Base-by-base conservation (phyloP, 139 green algal genomes). In the Chlorella sp. region DNA sequence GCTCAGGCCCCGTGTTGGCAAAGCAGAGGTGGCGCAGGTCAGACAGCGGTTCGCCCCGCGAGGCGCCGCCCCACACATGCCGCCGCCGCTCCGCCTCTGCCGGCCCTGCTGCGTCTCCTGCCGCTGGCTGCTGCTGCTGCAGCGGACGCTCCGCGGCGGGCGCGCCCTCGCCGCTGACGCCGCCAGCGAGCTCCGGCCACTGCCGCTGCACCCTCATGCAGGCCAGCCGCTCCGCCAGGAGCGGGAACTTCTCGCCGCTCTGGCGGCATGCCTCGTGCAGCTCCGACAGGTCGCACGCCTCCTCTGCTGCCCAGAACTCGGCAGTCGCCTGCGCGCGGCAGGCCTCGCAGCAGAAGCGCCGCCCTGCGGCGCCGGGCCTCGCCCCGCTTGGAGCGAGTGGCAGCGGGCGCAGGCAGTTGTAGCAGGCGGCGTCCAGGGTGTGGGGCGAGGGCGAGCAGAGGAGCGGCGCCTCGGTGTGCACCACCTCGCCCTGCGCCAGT, bases 21-120 rank as follows among this genome's bases (percentile, higher is more conserved):
- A 76, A 88, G 53, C 87, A 92, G 50, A 92, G 79, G 56, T 81
- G 74, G 45, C 63, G 56, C 55, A 92, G 40, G 61, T 64, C 48
- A 14, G 55, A 41, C 31, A 79, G 43, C n/a, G 71, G 19, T 36
- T 65, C 55, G 8, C 63, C 67, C 3, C 67, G 33, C 51, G 25
- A 43, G 36, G 51, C 25, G 23, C n/a, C n/a, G n/a, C n/a, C n/a
- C n/a, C n/a, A n/a, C n/a, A n/a, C n/a, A n/a, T n/a, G n/a, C n/a
- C n/a, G n/a, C n/a, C n/a, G n/a, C n/a, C n/a, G n/a, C n/a, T n/a
- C n/a, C n/a, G n/a, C n/a, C n/a, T n/a, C n/a, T n/a, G n/a, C n/a
- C n/a, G n/a, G n/a, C 25, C 51, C 29, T 36, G 36, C 36, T 19
- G 21, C 21, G 23, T 4, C 27, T 64, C 5, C 23, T 63, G 29